Conservation (phyloP, 768 basidiomycete genomes). For the Rhodotorula babjevae region DNA sequence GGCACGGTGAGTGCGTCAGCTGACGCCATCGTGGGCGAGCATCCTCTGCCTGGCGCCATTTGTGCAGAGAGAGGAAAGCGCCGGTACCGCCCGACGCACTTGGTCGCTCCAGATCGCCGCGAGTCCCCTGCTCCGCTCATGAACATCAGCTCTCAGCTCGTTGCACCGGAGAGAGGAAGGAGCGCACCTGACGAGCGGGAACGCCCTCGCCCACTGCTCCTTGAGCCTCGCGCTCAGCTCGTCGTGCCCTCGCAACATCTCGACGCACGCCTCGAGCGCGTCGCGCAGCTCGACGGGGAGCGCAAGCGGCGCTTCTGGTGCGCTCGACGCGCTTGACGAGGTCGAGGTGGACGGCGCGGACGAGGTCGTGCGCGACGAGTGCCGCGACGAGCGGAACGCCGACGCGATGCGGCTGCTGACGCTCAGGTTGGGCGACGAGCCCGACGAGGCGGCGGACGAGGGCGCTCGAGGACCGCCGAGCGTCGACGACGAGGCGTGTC, state of each 20-base stretch:
- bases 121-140: conserved; percentile 9
- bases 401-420: neutral
- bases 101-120: conserved; percentile 40
- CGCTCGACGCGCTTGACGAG: conserved; percentile 54
- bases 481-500: neutral
- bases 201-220: conserved; percentile 92
- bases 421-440: neutral
- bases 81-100: too few relatives aligned
- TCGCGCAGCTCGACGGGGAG: conserved; percentile 80
- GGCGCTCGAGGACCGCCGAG: neutral
- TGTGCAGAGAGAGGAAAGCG: too few relatives aligned
- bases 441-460: too few relatives aligned
- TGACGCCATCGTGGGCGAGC: too few relatives aligned
- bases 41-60: too few relatives aligned
- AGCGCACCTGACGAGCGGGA: conserved; percentile 45
- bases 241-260: conserved; percentile 83
- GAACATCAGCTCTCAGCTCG: too few relatives aligned
- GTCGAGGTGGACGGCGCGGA: conserved; percentile 37
- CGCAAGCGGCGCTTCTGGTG: conserved; percentile 54
- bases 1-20: too few relatives aligned
- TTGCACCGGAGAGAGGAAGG: neutral
- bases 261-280: conserved; percentile 79
- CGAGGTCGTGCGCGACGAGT: neutral
- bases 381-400: conserved; percentile 3
- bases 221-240: conserved; percentile 75